Percentiles rank a stretch among this genome's conserved stretches.
Evolutionary conservation across 257 asterid species (phyloP).

Genomic region (Phtheirospermum japonicum): DNA sequence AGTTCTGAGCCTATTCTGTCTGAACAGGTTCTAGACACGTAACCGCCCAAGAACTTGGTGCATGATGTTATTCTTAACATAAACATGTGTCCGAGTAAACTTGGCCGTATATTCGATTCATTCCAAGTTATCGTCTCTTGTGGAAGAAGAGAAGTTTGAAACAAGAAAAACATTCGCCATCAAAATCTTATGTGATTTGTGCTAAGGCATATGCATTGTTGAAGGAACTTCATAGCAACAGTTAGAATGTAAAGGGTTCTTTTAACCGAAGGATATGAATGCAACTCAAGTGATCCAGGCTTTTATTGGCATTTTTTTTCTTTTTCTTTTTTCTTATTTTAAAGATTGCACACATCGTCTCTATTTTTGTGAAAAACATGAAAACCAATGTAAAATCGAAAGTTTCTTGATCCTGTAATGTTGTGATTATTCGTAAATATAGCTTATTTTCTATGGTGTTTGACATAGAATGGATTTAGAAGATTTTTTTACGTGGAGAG

Average conservation of each 20-base stretch:
- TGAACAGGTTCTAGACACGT: slow-evolving; percentile 53
- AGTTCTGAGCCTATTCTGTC: slow-evolving; percentile 60
- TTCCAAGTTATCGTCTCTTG: slow-evolving; percentile 14
- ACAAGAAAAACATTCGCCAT: slow-evolving; percentile 2
- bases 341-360: too few relatives aligned
- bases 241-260: not conserved
- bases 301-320: too few relatives aligned
- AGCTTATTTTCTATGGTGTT: too few relatives aligned
- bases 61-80: too few relatives aligned
- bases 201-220: not conserved
- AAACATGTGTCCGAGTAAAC: not conserved
- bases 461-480: too few relatives aligned
- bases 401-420: too few relatives aligned
- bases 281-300: not conserved
- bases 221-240: slow-evolving; percentile 1
- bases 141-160: slow-evolving; percentile 8
- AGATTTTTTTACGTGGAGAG: too few relatives aligned
- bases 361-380: too few relatives aligned
- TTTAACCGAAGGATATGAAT: slow-evolving; percentile 6
- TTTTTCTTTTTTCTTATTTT: too few relatives aligned
- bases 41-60: not conserved
- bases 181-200: not conserved
- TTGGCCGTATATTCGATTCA: slow-evolving; percentile 2
- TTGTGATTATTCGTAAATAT: too few relatives aligned
- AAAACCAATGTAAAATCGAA: too few relatives aligned